Conservation (phyloP, 73 alveolate species). For the Paramecium octaurelia region DNA sequence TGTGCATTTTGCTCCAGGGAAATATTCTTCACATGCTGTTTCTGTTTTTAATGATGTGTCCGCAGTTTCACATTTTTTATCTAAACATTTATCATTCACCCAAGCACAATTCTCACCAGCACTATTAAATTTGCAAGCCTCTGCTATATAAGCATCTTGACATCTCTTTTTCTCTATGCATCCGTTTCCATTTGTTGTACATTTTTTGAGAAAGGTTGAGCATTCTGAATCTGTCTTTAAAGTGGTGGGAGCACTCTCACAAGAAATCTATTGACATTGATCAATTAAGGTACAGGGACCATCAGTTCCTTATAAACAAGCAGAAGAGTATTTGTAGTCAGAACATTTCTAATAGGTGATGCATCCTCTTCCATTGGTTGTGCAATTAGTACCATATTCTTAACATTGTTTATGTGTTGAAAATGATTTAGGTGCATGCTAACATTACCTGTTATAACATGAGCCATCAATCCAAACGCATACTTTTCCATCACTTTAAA, state of each 20-base stretch:
- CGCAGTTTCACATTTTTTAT: constrained; percentile 6
- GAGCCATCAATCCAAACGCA: background rate
- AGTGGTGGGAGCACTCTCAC: background rate
- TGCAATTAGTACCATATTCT: background rate
- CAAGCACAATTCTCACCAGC: background rate
- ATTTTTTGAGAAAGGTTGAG: background rate
- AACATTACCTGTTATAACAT: background rate
- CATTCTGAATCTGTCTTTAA: background rate
- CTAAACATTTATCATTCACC: background rate
- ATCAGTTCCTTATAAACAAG: background rate
- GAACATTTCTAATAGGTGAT: background rate
- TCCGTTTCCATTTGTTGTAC: constrained; percentile 39
- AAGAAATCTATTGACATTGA: background rate
- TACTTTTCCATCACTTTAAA: background rate
- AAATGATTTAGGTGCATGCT: constrained; percentile 19
- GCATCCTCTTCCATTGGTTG: constrained; percentile 26
- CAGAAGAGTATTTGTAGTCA: background rate
- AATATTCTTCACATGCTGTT: background rate
- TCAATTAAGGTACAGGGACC: background rate
- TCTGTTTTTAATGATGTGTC: background rate
- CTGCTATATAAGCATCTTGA: background rate
- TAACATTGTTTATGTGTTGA: constrained; percentile 1
- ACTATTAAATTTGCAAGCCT: background rate
- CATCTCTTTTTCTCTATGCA: constrained; percentile 2
- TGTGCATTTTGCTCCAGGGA: background rate